A percentile compares a stretch with the other conserved stretches of the same genome.
These are phyloP conservation scores for Pleurotus giganteus DNA, from an alignment of 768 basidiomycete species.

Conservation along the genomic window DNA sequence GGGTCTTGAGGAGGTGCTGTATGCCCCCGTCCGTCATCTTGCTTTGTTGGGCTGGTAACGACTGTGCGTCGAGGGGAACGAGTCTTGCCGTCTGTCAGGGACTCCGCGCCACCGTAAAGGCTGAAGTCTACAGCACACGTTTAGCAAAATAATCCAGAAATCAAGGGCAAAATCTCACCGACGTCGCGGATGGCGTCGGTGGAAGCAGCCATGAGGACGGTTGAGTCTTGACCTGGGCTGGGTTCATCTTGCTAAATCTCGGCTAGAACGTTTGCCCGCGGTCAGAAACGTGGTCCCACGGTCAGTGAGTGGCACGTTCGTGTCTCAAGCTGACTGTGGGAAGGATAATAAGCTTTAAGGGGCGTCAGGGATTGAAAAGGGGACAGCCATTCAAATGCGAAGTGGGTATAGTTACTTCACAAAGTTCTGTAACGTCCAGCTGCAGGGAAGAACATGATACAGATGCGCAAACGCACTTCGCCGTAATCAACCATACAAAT, in stretches of 20 bases:
- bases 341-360: no score
- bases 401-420: no score
- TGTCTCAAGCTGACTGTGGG: no score
- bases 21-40: slow-evolving; percentile 40
- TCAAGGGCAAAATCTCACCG: neutral
- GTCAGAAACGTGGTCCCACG: slow-evolving; percentile 1
- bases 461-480: no score
- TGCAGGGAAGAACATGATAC: no score
- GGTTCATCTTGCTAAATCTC: neutral
- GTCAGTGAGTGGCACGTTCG: neutral
- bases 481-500: no score
- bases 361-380: no score
- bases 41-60: slow-evolving; percentile 33
- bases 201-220: neutral
- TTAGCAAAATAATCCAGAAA: no score
- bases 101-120: slow-evolving; percentile 82
- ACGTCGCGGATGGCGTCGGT: neutral
- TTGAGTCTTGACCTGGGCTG: no score
- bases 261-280: no score
- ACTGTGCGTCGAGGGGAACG: slow-evolving; percentile 53
- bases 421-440: no score
- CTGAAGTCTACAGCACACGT: slow-evolving; percentile 59
- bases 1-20: slow-evolving; percentile 69
- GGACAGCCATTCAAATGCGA: no score
- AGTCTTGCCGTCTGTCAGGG: slow-evolving; percentile 51